A percentile compares a stretch with the other conserved stretches of the same genome.
Evolutionary conservation across 495 filamentous ascomycete species (phyloP).

Genomic region (Amphirosellinia nigrospora): DNA sequence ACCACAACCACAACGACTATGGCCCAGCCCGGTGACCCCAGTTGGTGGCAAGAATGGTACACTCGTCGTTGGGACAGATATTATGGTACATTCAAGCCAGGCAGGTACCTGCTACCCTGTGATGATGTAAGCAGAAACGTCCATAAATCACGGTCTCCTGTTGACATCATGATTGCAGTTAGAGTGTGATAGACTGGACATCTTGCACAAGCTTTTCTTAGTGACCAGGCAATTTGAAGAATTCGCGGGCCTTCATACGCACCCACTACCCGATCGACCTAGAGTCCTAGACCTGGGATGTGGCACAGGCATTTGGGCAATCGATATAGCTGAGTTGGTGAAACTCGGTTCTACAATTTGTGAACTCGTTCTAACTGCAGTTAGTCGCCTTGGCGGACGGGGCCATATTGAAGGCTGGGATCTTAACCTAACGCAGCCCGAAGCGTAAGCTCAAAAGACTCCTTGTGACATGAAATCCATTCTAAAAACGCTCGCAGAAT

Average conservation of each 20-base stretch:
- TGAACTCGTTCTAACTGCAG: conserved; percentile 16
- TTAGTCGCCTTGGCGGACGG: conserved; percentile 49
- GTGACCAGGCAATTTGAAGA: conserved; percentile 66
- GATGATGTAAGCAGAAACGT: conserved; percentile 25
- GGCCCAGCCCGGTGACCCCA: conserved; percentile 7
- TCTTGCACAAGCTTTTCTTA: conserved; percentile 76
- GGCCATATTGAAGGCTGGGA: conserved; percentile 74
- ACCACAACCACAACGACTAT: conserved; percentile 20
- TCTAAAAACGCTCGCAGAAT: conserved; percentile 55
- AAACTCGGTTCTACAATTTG: not conserved
- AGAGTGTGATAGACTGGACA: conserved; percentile 78
- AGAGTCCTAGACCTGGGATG: conserved; percentile 83
- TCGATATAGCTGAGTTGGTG: conserved; percentile 81
- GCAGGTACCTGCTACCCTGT: conserved; percentile 26
- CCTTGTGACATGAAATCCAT: not conserved
- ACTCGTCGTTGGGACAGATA: conserved; percentile 21
- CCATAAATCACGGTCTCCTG: not conserved
- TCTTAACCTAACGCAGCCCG: conserved; percentile 80
- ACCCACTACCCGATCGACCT: conserved; percentile 39
- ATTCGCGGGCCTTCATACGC: conserved; percentile 33
- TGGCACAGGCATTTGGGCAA: conserved; percentile 91
- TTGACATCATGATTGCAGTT: conserved; percentile 47
- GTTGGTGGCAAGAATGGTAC: conserved; percentile 27
- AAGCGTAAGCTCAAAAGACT: conserved; percentile 54
- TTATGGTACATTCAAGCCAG: conserved; percentile 26